Base-by-base conservation (phyloP, 495 filamentous ascomycete genomes). In the Neurospora terricola region DNA sequence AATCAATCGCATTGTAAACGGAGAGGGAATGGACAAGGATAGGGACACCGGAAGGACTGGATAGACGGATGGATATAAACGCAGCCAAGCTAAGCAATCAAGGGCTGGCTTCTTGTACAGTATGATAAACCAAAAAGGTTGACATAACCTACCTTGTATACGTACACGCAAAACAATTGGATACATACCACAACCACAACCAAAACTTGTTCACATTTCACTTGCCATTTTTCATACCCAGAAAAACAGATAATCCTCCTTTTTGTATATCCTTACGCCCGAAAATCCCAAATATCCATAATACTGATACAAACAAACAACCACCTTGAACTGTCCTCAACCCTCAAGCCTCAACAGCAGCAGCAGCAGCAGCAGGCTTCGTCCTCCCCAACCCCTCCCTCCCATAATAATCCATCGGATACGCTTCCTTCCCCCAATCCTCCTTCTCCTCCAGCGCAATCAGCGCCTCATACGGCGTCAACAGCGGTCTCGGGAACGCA, bases 401-500 rank as follows among this genome's bases (percentile, higher is more conserved):
- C 0, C 90, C 93, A 85, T 99, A 99, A 75, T 96, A 99, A 82
- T 98, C 94, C 96, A 99, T 99, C 6, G 93, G 93, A 81, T 99
- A 99, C n/a, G 94, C 87, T 5, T 88, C 91, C 69, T 84, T 84
- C 12, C 88, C 87, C 95, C 95, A 97, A 70, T 90, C 90, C 73
- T 95, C 86, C 76, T 86, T 88, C 70, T 89, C 88, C 5, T 91
- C 93, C 62, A 99, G 81, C 40, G 93, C 96, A 70, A 99, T 90
- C 69, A 98, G 85, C 36, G 96, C 96, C 82, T 99, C 96, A 75
- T 98, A 98, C 14, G 96, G 95, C 68, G 94, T 98, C 78, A 99
- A 79, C 74, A 99, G 78, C 39, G 96, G 96, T 39, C 92, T 84
- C 5, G 91, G 86, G 81, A 99, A 99, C 16, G 96, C 96, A 84